Conservation (phyloP, 441 rosid species). For the Rhodomyrtus psidioides region DNA sequence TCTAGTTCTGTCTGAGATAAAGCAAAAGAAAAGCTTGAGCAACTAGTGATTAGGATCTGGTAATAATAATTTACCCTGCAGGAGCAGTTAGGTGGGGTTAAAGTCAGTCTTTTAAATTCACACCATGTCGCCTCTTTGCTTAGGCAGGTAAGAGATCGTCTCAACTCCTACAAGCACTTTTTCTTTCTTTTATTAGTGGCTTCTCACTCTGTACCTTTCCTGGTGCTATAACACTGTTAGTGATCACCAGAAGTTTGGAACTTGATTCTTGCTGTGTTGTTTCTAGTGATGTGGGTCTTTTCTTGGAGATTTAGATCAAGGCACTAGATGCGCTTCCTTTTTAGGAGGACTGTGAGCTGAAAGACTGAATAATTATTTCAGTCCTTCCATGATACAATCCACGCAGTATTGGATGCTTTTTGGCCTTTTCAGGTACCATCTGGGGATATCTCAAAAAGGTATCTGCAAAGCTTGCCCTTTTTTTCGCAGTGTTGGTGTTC, state of each 20-base stretch:
- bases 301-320: neutral
- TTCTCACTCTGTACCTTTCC: constrained; percentile 24
- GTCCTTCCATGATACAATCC: constrained; percentile 32
- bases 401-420: constrained; percentile 45
- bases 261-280: neutral
- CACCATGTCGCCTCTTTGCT: constrained; percentile 39
- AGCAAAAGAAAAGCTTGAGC: neutral
- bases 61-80: constrained; percentile 49
- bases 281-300: neutral
- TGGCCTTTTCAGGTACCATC: constrained; percentile 25
- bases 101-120: constrained; percentile 42
- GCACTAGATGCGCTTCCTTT: constrained; percentile 11
- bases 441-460: constrained; percentile 44
- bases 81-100: constrained; percentile 69
- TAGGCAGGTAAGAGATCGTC: constrained; percentile 31
- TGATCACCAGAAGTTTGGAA: neutral
- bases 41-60: constrained; percentile 31
- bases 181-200: neutral
- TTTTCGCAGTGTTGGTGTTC: neutral
- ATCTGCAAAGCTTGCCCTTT: constrained; percentile 18
- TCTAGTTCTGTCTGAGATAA: neutral
- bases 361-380: constrained; percentile 21
- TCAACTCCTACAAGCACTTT: constrained; percentile 4
- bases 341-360: constrained; percentile 13
- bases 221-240: neutral